Evolutionary conservation across 2,329 filamentous ascomycete species (phyloP).

Genomic region (Emergomyces africanus): DNA sequence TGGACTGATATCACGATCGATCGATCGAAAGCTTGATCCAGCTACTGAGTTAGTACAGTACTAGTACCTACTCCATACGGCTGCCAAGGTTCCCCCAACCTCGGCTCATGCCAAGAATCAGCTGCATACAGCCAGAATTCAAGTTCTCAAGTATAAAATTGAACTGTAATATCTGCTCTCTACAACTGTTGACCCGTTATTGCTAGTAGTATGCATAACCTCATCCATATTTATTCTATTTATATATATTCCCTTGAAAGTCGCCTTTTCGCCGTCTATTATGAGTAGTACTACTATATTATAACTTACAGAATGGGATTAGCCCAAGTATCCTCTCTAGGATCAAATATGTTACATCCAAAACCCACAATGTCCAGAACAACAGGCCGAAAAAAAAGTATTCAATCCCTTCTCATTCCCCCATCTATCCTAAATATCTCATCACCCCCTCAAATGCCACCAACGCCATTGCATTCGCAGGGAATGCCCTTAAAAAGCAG

Average conservation of each 20-base stretch:
- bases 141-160: too few relatives aligned
- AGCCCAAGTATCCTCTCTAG: too few relatives aligned
- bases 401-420: neutral
- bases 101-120: neutral
- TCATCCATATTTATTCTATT: too few relatives aligned
- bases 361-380: neutral
- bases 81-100: neutral
- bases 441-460: slow-evolving; percentile 90
- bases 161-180: too few relatives aligned
- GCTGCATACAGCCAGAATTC: too few relatives aligned
- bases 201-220: too few relatives aligned
- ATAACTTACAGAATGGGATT: neutral
- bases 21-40: too few relatives aligned
- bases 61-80: too few relatives aligned
- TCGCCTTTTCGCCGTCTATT: neutral
- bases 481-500: slow-evolving; percentile 87
- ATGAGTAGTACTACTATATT: neutral
- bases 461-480: slow-evolving; percentile 86
- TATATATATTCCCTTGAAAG: neutral
- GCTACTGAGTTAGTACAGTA: too few relatives aligned
- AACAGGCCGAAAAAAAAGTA: neutral
- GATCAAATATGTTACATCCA: neutral
- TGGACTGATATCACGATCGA: neutral
- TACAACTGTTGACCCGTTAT: too few relatives aligned
- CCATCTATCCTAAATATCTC: slow-evolving; percentile 39